These are phyloP conservation scores for Acanthamoeba healyi DNA, from an alignment of 208 protist genomes.

Conservation along the genomic window DNA sequence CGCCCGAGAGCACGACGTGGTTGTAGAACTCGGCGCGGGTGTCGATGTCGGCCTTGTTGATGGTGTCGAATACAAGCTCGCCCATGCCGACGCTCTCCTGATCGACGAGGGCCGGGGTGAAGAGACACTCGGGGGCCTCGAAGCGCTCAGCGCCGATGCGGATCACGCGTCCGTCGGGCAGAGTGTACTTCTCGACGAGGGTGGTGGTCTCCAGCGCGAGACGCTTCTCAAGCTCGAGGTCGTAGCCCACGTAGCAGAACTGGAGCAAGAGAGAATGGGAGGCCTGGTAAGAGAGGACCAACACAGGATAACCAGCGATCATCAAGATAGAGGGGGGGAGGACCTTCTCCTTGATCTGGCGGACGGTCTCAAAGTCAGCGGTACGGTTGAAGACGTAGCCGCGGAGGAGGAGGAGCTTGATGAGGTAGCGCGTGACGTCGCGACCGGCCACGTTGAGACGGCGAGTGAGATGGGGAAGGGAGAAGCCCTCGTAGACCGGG, in stretches of 20 bases:
- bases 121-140: constrained; percentile 96
- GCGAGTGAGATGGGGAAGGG: constrained; percentile 89
- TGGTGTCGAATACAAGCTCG: constrained; percentile 95
- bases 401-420: constrained; percentile 93
- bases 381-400: constrained; percentile 96
- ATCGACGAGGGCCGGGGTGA: constrained; percentile 96
- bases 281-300: neutral
- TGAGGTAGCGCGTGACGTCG: constrained; percentile 96
- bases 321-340: neutral
- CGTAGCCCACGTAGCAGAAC: constrained; percentile 94
- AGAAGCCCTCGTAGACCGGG: constrained; percentile 97
- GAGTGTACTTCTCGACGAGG: constrained; percentile 91
- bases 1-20: constrained; percentile 97
- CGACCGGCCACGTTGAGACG: constrained; percentile 96
- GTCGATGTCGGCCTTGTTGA: constrained; percentile 93
- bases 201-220: constrained; percentile 93
- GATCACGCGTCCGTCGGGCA: constrained; percentile 95
- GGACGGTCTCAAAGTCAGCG: constrained; percentile 96
- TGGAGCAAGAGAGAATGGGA: neutral
- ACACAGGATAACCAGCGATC: too few relatives aligned
- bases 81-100: constrained; percentile 93
- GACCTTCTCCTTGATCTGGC: constrained; percentile 95
- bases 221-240: constrained; percentile 93
- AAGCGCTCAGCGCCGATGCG: constrained; percentile 95
- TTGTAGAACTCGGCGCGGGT: constrained; percentile 94